Base-by-base conservation (phyloP, 345 rosid species). In the Syzygium aromaticum region DNA sequence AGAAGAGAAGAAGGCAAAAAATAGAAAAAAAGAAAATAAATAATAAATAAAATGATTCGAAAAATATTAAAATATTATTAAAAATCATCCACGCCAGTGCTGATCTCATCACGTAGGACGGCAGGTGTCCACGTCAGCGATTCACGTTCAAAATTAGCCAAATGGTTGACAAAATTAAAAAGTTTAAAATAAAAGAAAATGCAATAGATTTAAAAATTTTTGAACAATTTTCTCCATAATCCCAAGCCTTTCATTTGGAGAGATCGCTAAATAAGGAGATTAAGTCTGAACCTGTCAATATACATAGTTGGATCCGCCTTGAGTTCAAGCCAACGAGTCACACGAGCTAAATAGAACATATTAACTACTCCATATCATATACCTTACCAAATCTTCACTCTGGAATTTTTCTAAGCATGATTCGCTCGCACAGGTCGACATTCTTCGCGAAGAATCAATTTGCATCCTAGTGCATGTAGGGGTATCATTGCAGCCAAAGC, bases 261-360 rank as follows among this genome's bases (percentile, higher is more conserved):
- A 73, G 27, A 73, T 73, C 25, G 19, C 25, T 40, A 33, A 17
- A 73, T 1, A 33, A 19, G 6, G 27, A 73, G 17, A 13, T 13
- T 11, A 73, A 73, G 7, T 73, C 1, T 0, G 2, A 33, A 38
- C 13, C 13, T 0, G 5, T 67, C 46, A 17, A 17, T 67, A 19
- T 5, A 38, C 5, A 13, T 3, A 9, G 0, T 1, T 38, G 14
- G 13, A 73, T 7, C 49, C 1, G 1, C 49, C 49, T 11, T 33
- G 14, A 33, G 27, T 73, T 38, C 43, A 73, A 73, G 6, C 6
- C 27, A 73, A 38, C 1, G 1, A 38, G 23, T 38, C 80, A 10
- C 80, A 10, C 19, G 22, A 38, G 14, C 80, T 73, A 73, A 73
- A 5, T 73, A 38, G 25, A 73, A 38, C 7, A 19, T 73, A 33